Evolutionary conservation across 768 basidiomycete genomes (phyloP), one percentile per base, ranked within the genome.

Genomic region (Mycena capillaripes): DNA sequence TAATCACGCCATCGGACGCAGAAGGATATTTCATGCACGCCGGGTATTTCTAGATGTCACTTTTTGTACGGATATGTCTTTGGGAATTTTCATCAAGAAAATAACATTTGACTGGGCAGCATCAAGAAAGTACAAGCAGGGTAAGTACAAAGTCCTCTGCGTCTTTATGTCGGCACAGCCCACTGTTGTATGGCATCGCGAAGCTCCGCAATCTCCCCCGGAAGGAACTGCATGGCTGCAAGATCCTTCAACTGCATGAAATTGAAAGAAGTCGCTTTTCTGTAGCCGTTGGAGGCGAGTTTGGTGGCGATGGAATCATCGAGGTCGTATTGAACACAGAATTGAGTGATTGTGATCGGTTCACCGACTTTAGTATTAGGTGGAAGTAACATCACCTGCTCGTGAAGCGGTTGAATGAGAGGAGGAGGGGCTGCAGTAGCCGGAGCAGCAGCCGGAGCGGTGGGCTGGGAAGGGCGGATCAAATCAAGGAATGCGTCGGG

Each of bases 191-290:
- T 52, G 0, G 71, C 71, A 0, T 68, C 53, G 0, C 66, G n/a
- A 9, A 72, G 21, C 30, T 73, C 66, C 0, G 61, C 71, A 53
- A 69, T 65, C 36, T 73, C 67, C 0, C 71, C 71, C 3, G 36
- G 52, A 0, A 63, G 32, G 17, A 73, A 69, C 0, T 27, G 2
- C 34, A 73, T 64, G 1, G 5, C 1, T 10, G 1, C 19, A 3
- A 73, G 40, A 1, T 73, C 66, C 2, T 12, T 27, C 0, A 73
- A 16, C 11, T n/a, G 14, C 3, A 64, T 52, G 2, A 59, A 42
- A 12, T 29, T 19, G 14, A 69, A 68, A 5, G n/a, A 21, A 0
- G 34, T 19, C 1, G 48, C 25, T 1, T 42, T 68, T n/a, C 32
- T 44, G 40, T 63, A 73, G 2, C 71, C 66, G 12, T 69, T 58